Evolutionary conservation across 1,284 basidiomycete genomes (phyloP), one percentile per base, ranked within the genome.

Genomic region (Chalciporus sp.): DNA sequence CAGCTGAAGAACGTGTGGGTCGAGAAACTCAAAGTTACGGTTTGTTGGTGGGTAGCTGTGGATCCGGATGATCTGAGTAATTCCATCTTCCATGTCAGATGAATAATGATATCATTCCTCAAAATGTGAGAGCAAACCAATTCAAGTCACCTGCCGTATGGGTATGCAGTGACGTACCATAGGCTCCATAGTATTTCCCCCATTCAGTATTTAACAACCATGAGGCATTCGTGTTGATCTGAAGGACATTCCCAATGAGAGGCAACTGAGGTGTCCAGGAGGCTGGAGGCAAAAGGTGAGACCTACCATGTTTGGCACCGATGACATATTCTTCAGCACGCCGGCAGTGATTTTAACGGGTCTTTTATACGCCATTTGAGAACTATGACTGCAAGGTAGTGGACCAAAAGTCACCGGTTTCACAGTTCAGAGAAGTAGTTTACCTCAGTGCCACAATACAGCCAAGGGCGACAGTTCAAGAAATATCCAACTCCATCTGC

Each of bases 51-150:
- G n/a, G n/a, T n/a, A n/a, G n/a, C n/a, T n/a, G n/a, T n/a, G n/a
- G n/a, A n/a, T n/a, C n/a, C n/a, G n/a, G n/a, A n/a, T n/a, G n/a
- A n/a, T n/a, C n/a, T n/a, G n/a, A n/a, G n/a, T n/a, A n/a, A n/a
- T n/a, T n/a, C n/a, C n/a, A n/a, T n/a, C n/a, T n/a, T n/a, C n/a
- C n/a, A 71, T 62, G 9, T 70, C 49, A 0, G 74, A 73, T 56
- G 42, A n/a, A n/a, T n/a, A n/a, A 81, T 59, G 6, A 75, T 67
- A 40, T 79, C 68, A 43, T 62, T 57, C 7, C 63, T 57, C 27
- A 67, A 60, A 2, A 62, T 42, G 26, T 59, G 61, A 4, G 64
- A 53, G 47, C 72, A 65, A 3, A 74, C 50, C n/a, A n/a, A n/a
- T n/a, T n/a, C 20, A 76, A 60, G 54, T 67, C 59, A 8, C 74